Conservation (phyloP, 2,329 filamentous ascomycete genomes). For the Coniochaeta pulveracea region DNA sequence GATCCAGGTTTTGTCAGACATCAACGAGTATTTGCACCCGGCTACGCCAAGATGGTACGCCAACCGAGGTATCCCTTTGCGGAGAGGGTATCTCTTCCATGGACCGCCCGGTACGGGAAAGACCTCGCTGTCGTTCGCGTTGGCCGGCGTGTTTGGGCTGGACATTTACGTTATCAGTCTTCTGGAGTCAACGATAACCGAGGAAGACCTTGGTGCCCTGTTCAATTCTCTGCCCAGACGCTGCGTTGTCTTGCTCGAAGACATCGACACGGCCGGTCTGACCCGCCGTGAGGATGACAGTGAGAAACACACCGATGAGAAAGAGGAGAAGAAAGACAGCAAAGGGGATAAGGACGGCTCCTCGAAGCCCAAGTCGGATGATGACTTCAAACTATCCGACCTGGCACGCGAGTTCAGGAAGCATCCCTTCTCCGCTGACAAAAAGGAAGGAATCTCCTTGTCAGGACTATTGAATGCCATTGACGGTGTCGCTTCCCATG, state of each 20-base stretch:
- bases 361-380: not conserved
- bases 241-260: constrained; percentile 57
- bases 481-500: constrained; percentile 69
- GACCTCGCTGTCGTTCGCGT: constrained; percentile 53
- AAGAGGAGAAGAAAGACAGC: constrained; percentile 25
- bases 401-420: constrained; percentile 31
- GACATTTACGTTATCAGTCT: constrained; percentile 55
- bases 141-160: constrained; percentile 55
- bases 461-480: constrained; percentile 75
- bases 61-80: constrained; percentile 62
- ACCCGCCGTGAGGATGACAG: constrained; percentile 20
- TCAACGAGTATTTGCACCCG: constrained; percentile 69
- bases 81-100: constrained; percentile 67
- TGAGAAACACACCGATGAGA: constrained; percentile 16
- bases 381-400: constrained; percentile 22
- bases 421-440: constrained; percentile 20
- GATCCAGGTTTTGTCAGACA: constrained; percentile 52
- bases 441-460: constrained; percentile 50
- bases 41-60: constrained; percentile 63
- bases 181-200: constrained; percentile 47
- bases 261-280: constrained; percentile 57
- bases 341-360: constrained; percentile 22
- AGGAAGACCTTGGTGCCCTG: constrained; percentile 46
- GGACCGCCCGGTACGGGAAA: constrained; percentile 68
- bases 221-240: constrained; percentile 50